Percentiles rank a stretch among this genome's conserved stretches.
phyloP scores from a whole-genome alignment of 129 eudicot species.

The Kitagawia praeruptora region DNA sequence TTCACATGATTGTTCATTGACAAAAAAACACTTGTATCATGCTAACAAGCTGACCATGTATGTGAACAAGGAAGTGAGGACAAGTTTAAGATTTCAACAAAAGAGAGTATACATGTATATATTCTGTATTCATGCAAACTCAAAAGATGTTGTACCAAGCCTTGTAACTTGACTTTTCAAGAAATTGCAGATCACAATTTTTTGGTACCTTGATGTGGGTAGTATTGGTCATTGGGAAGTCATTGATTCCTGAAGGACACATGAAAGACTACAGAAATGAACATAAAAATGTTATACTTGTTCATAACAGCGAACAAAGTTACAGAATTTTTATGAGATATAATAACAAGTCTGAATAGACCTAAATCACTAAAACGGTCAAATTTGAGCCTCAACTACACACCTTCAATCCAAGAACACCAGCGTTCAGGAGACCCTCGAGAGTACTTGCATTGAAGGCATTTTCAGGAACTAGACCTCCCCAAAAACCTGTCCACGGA shows the following conservation, averaged over 20 bases:
- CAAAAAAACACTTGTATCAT: neutral
- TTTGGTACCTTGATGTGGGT: slow-evolving; percentile 78
- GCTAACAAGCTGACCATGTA: neutral
- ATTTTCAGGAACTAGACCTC: slow-evolving; percentile 98
- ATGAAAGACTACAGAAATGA: slow-evolving; percentile 70
- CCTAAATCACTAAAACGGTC: neutral
- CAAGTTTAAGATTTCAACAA: neutral
- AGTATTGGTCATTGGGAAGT: slow-evolving; percentile 92
- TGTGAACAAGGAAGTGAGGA: neutral
- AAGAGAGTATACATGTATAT: neutral
- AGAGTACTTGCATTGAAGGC: slow-evolving; percentile 66
- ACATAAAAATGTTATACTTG: slow-evolving; percentile 1
- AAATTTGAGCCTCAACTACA: neutral
- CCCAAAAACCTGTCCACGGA: slow-evolving; percentile 76
- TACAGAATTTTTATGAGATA: neutral
- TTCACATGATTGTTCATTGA: neutral
- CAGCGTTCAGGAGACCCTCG: slow-evolving; percentile 71
- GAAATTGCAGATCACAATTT: neutral
- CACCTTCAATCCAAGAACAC: slow-evolving; percentile 96
- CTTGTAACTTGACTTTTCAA: neutral
- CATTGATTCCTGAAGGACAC: slow-evolving; percentile 97
- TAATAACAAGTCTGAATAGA: neutral
- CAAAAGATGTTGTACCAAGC: neutral
- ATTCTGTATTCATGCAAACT: slow-evolving; percentile 4
- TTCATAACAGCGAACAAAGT: neutral